Conservation (phyloP, 495 filamentous ascomycete species). For the Clohesyomyces aquaticus region DNA sequence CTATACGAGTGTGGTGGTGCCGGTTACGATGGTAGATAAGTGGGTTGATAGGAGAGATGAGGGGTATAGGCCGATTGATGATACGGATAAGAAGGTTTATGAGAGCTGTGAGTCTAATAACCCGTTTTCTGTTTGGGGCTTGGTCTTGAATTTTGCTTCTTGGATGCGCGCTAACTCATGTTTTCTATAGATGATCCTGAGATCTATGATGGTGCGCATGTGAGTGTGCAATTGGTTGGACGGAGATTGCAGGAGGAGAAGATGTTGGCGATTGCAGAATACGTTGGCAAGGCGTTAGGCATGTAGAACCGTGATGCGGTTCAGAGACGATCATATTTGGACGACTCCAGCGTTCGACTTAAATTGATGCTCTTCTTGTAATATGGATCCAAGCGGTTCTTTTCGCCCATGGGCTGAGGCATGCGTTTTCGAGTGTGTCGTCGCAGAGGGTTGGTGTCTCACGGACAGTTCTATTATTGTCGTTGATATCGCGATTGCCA, state of each 20-base stretch:
- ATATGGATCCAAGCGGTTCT: too few relatives aligned
- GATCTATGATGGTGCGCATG: constrained; percentile 54
- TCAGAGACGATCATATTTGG: too few relatives aligned
- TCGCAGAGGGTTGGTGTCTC: too few relatives aligned
- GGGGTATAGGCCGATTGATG: constrained; percentile 48
- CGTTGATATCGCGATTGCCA: too few relatives aligned
- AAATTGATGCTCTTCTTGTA: too few relatives aligned
- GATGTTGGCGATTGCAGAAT: constrained; percentile 52
- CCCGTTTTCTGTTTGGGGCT: neutral
- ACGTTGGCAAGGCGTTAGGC: constrained; percentile 35
- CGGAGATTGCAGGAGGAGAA: constrained; percentile 55
- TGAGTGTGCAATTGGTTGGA: constrained; percentile 53
- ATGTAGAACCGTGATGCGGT: constrained; percentile 4
- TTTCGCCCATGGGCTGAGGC: too few relatives aligned
- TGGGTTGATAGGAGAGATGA: constrained; percentile 53
- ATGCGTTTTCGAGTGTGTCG: too few relatives aligned
- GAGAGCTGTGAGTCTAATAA: constrained; percentile 57
- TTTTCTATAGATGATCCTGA: constrained; percentile 50
- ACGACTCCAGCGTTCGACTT: too few relatives aligned
- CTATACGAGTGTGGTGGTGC: constrained; percentile 61
- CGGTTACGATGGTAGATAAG: constrained; percentile 61
- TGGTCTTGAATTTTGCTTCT: neutral
- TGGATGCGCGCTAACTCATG: constrained; percentile 21
- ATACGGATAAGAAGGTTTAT: constrained; percentile 51
- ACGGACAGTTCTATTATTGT: too few relatives aligned